Conservation (phyloP, 768 basidiomycete genomes). For the Podaxis rugospora region DNA sequence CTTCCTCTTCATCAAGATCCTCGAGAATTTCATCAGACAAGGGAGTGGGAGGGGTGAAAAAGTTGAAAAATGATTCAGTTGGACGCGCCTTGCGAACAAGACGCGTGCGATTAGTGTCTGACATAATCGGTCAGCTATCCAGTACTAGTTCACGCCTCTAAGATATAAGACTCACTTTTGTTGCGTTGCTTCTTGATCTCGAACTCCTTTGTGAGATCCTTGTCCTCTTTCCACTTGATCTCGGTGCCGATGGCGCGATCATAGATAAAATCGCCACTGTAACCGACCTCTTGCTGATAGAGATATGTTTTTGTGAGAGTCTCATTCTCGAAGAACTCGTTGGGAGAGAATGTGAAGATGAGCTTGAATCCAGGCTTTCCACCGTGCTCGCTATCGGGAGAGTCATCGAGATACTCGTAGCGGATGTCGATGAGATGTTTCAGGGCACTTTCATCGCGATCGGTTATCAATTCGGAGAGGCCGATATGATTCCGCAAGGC, state of each 20-base stretch:
- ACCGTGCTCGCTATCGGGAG: conserved; percentile 41
- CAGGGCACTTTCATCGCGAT: conserved; percentile 85
- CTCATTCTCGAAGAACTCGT: conserved; percentile 86
- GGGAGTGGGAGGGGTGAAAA: conserved; percentile 82
- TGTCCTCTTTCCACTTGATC: conserved; percentile 98
- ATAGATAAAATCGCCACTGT: conserved; percentile 95
- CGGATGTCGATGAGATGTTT: conserved; percentile 78
- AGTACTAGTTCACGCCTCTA: neutral
- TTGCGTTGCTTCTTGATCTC: conserved; percentile 99
- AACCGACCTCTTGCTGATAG: conserved; percentile 91
- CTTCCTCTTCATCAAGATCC: conserved; percentile 70
- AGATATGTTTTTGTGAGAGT: conserved; percentile 90
- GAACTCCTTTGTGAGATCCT: conserved; percentile 94
- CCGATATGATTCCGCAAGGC: conserved; percentile 89
- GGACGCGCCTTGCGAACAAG: conserved; percentile 83
- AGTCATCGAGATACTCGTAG: conserved; percentile 64
- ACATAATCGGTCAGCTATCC: neutral
- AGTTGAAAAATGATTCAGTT: conserved; percentile 98
- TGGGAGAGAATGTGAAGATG: conserved; percentile 71
- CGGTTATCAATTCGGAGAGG: conserved; percentile 85
- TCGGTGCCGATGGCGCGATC: conserved; percentile 91
- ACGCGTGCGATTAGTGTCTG: conserved; percentile 82
- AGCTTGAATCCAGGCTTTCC: conserved; percentile 90
- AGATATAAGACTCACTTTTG: conserved; percentile 67
- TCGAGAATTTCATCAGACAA: conserved; percentile 68